These are phyloP conservation scores for Serendipita sp. DNA, from an alignment of 768 basidiomycete species.

Conservation along the genomic window DNA sequence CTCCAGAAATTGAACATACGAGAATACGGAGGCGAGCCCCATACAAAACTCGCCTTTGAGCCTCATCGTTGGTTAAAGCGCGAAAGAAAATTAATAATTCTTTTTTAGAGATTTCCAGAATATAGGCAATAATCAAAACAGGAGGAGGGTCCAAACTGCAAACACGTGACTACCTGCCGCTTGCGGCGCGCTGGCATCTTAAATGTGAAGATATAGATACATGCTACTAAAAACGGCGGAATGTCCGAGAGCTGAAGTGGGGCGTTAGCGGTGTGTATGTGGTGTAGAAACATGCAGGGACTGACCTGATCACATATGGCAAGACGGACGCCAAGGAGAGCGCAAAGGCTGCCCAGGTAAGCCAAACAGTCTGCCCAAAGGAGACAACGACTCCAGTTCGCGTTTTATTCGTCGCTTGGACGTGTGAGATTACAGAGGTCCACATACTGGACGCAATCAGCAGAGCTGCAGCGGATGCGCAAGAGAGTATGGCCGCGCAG, in stretches of 20 bases:
- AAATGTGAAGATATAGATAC: neutral
- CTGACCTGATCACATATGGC: constrained; percentile 8
- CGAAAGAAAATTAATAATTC: neutral
- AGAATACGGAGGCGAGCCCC: constrained; percentile 50
- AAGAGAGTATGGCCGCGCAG: constrained; percentile 32
- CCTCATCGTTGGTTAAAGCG: constrained; percentile 1
- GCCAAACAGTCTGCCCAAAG: constrained; percentile 5
- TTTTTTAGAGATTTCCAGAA: no score
- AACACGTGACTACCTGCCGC: constrained; percentile 2
- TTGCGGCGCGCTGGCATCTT: neutral
- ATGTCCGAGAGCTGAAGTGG: neutral
- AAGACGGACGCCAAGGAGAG: constrained; percentile 1
- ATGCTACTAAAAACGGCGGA: neutral
- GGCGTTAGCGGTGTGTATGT: neutral
- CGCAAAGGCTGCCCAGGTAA: constrained; percentile 9
- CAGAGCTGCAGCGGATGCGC: neutral
- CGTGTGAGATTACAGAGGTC: neutral
- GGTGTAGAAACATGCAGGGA: neutral
- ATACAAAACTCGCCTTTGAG: constrained; percentile 71
- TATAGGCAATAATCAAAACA: no score
- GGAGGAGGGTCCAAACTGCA: neutral
- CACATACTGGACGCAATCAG: constrained; percentile 3
- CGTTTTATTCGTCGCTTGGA: constrained; percentile 3
- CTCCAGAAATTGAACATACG: constrained; percentile 34
- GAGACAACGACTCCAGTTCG: neutral